Evolutionary conservation across 1,139 yeast species (phyloP).

Genomic region (Eremothecium sinecaudum): DNA sequence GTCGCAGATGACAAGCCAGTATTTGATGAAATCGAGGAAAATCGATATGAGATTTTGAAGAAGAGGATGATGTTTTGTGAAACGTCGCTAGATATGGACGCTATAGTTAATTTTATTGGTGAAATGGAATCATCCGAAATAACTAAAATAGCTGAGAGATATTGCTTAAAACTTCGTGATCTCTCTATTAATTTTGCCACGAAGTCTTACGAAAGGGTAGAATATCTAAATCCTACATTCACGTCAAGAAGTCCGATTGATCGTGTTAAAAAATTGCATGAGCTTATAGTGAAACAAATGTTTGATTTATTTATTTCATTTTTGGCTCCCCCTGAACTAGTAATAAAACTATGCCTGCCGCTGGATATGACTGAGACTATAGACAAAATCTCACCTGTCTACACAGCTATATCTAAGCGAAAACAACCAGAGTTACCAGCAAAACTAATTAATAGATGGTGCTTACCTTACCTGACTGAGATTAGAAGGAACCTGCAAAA

Average conservation of each 20-base stretch:
- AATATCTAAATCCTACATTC: slow-evolving; percentile 9
- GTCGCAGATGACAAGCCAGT: slow-evolving; percentile 15
- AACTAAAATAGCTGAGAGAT: slow-evolving; percentile 18
- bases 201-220: slow-evolving; percentile 19
- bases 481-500: slow-evolving; percentile 38
- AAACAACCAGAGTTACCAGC: slow-evolving; percentile 13
- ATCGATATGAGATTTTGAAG: slow-evolving; percentile 20
- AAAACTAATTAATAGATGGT: slow-evolving; percentile 40
- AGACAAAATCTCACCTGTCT: slow-evolving; percentile 15
- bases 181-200: slow-evolving; percentile 25
- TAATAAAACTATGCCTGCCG: slow-evolving; percentile 40
- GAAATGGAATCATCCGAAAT: slow-evolving; percentile 7
- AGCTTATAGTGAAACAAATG: slow-evolving; percentile 16
- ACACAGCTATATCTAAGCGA: slow-evolving; percentile 12
- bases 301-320: slow-evolving; percentile 39
- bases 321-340: slow-evolving; percentile 49
- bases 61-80: slow-evolving; percentile 23
- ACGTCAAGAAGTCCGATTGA: slow-evolving; percentile 5
- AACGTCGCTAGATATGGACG: slow-evolving; percentile 17
- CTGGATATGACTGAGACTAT: slow-evolving; percentile 24
- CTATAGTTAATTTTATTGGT: slow-evolving; percentile 9
- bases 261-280: slow-evolving; percentile 13
- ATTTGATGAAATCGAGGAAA: slow-evolving; percentile 15
- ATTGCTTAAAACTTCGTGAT: slow-evolving; percentile 27
- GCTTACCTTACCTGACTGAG: slow-evolving; percentile 47